phyloP scores from a whole-genome alignment of 2,329 filamentous ascomycete genomes.

The Colletotrichum kahawae region DNA sequence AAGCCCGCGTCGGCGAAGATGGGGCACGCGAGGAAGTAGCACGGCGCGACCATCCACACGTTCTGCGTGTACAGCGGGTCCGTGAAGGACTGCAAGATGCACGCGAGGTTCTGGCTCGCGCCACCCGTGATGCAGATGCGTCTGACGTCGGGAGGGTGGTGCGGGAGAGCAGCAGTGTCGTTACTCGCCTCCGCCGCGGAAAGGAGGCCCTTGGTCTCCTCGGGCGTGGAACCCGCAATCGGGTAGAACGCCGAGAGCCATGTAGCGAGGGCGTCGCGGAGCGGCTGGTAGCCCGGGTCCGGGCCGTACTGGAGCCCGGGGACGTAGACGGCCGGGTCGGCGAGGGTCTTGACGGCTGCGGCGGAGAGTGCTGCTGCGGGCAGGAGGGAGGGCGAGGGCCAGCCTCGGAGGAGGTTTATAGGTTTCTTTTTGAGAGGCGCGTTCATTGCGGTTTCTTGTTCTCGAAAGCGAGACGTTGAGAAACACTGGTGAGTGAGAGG shows the following conservation, averaged over 20 bases:
- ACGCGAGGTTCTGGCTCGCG: constrained; percentile 82
- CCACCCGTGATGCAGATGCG: constrained; percentile 85
- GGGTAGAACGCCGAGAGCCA: constrained; percentile 74
- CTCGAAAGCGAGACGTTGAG: not conserved
- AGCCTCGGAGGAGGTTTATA: constrained; percentile 73
- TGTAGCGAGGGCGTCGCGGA: constrained; percentile 69
- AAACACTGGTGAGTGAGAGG: not conserved
- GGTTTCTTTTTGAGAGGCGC: constrained; percentile 34
- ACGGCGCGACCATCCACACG: constrained; percentile 82
- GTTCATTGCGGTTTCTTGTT: not conserved
- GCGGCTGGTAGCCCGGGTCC: constrained; percentile 74
- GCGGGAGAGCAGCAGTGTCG: not conserved
- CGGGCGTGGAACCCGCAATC: constrained; percentile 12
- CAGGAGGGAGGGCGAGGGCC: constrained; percentile 68
- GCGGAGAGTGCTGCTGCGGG: constrained; percentile 66
- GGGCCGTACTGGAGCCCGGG: constrained; percentile 81
- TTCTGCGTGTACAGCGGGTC: constrained; percentile 77
- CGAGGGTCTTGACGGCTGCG: constrained; percentile 66
- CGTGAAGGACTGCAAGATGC: constrained; percentile 78
- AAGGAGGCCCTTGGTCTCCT: not conserved
- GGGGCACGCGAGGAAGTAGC: constrained; percentile 84
- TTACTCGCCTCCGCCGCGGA: not conserved
- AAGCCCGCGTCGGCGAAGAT: constrained; percentile 87
- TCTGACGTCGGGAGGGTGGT: constrained; percentile 44
- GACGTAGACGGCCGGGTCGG: constrained; percentile 60